A percentile compares a stretch with the other conserved stretches of the same genome.
phyloP scores from a whole-genome alignment of 352 stramenopile species.

The Globisporangium takayamanum region DNA sequence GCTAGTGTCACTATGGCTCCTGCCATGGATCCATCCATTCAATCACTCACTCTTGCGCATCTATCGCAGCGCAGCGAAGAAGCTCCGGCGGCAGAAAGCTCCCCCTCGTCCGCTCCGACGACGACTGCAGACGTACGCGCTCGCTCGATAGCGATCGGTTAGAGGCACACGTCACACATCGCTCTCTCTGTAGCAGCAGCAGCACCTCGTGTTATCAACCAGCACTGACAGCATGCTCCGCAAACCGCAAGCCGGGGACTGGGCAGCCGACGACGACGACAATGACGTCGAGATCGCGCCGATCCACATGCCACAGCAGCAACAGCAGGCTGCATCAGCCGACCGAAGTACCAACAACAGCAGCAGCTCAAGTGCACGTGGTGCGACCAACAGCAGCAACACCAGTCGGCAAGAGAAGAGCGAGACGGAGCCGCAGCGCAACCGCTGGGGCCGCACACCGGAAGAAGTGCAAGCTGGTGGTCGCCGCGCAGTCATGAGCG shows the following conservation, averaged over 20 bases:
- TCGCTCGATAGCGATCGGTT: not conserved
- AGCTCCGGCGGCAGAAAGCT: not conserved
- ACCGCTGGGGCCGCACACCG: constrained; percentile 8
- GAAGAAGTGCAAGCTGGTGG: constrained; percentile 8
- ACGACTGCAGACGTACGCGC: not conserved
- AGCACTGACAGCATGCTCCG: constrained; percentile 38
- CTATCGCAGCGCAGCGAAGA: not conserved
- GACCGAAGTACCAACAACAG: not conserved
- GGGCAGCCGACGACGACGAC: constrained; percentile 72
- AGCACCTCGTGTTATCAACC: not conserved
- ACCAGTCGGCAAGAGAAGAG: constrained; percentile 7
- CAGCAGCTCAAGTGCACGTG: not conserved
- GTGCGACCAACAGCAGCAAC: constrained; percentile 2
- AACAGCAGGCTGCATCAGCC: constrained; percentile 5
- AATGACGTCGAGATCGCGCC: constrained; percentile 46
- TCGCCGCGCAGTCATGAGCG: constrained; percentile 14
- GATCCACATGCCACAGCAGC: constrained; percentile 4
- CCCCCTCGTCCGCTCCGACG: no score
- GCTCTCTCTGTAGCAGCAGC: not conserved
- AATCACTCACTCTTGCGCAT: not conserved
- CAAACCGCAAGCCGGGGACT: constrained; percentile 56
- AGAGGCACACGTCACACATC: no score
- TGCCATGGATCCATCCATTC: not conserved
- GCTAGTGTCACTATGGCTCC: not conserved
- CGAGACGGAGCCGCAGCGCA: constrained; percentile 4